Conservation (phyloP, 139 green algal species). For the Eudorina sp. region DNA sequence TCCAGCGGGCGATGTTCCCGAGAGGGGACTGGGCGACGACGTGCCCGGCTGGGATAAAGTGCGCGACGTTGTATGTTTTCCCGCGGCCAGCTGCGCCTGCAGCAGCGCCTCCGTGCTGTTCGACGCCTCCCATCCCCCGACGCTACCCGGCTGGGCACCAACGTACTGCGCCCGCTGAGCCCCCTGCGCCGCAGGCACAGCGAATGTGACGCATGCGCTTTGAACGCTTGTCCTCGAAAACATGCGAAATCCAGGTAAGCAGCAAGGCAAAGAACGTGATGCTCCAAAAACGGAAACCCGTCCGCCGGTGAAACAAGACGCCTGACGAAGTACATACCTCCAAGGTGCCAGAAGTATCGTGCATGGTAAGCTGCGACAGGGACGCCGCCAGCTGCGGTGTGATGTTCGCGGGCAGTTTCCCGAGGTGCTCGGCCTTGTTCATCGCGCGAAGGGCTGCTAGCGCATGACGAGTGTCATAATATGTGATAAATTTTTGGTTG, state of each 20-base stretch:
- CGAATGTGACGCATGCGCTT: too few relatives aligned
- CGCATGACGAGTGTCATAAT: slow-evolving; percentile 86
- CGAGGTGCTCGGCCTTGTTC: slow-evolving; percentile 70
- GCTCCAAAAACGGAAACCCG: too few relatives aligned
- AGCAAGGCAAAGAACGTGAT: too few relatives aligned
- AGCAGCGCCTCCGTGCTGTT: slow-evolving; percentile 15
- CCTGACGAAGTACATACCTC: background rate
- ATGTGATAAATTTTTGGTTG: slow-evolving; percentile 91
- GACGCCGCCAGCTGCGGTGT: slow-evolving; percentile 57
- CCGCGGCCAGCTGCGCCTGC: background rate
- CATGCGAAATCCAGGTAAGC: too few relatives aligned
- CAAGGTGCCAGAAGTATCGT: slow-evolving; percentile 5
- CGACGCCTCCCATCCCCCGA: background rate
- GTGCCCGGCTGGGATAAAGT: slow-evolving; percentile 29
- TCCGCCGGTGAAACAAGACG: background rate
- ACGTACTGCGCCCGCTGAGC: background rate
- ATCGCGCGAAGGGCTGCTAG: slow-evolving; percentile 71
- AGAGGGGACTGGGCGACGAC: slow-evolving; percentile 20
- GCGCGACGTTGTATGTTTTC: background rate
- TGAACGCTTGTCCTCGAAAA: too few relatives aligned
- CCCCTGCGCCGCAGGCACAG: background rate
- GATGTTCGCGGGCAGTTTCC: slow-evolving; percentile 59
- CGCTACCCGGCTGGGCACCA: background rate
- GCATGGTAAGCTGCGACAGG: slow-evolving; percentile 38
- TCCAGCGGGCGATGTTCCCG: slow-evolving; percentile 14